A percentile compares a stretch with the other conserved stretches of the same genome.
Conservation (phyloP, 116 monocot species). For the Cymodocea nodosa region DNA sequence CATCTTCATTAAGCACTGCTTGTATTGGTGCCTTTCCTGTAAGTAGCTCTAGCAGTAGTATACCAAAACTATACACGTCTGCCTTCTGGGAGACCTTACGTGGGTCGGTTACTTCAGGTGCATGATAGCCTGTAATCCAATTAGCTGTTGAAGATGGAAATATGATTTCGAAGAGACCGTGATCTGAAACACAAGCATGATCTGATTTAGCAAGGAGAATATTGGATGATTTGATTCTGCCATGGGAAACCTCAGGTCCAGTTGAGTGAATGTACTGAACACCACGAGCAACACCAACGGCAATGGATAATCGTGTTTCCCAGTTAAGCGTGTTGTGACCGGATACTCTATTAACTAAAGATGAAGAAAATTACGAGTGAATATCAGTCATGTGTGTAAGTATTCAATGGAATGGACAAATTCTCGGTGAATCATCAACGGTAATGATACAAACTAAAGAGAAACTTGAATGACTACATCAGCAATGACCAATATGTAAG, state of each 20-base stretch:
- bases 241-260: slow-evolving; percentile 28
- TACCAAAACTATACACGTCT: slow-evolving; percentile 45
- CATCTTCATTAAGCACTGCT: slow-evolving; percentile 19
- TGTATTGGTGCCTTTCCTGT: slow-evolving; percentile 36
- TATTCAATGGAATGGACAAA: not conserved
- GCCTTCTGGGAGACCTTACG: slow-evolving; percentile 36
- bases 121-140: slow-evolving; percentile 29
- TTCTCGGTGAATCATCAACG: too few relatives aligned
- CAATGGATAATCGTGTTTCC: slow-evolving; percentile 26
- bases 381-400: not conserved
- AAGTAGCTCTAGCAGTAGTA: slow-evolving; percentile 31
- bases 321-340: slow-evolving; percentile 29
- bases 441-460: too few relatives aligned
- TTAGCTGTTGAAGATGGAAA: slow-evolving; percentile 13
- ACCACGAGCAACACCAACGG: slow-evolving; percentile 29
- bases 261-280: slow-evolving; percentile 44
- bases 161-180: slow-evolving; percentile 28
- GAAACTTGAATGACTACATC: too few relatives aligned
- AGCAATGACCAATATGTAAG: too few relatives aligned
- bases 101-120: slow-evolving; percentile 30
- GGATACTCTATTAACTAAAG: slow-evolving; percentile 33
- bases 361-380: not conserved
- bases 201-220: slow-evolving; percentile 29
- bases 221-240: slow-evolving; percentile 64
- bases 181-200: slow-evolving; percentile 37